These are phyloP conservation scores for Thielaviopsis ethacetica DNA, from an alignment of 2,329 filamentous ascomycete genomes.

Conservation along the genomic window DNA sequence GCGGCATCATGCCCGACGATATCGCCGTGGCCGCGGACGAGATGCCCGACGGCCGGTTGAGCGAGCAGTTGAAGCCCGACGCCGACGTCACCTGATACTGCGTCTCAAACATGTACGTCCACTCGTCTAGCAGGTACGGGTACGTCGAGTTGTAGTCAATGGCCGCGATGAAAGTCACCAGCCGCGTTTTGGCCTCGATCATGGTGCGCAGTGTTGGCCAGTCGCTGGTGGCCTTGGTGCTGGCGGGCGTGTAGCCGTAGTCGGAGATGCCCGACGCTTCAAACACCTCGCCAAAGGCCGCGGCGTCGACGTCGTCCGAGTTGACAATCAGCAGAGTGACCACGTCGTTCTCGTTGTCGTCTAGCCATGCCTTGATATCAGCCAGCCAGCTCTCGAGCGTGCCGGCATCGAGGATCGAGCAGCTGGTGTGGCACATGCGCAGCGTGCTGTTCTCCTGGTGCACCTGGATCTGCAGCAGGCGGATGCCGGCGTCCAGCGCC, in stretches of 20 bases:
- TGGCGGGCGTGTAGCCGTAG: slow-evolving; percentile 42
- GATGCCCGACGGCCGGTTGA: slow-evolving; percentile 45
- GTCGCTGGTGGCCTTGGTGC: slow-evolving; percentile 23
- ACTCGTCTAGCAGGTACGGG: slow-evolving; percentile 48
- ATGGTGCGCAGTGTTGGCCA: slow-evolving; percentile 62
- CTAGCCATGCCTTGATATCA: slow-evolving; percentile 52
- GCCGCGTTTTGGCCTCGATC: slow-evolving; percentile 45
- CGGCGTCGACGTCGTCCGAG: slow-evolving; percentile 39
- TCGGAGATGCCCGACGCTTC: slow-evolving; percentile 40
- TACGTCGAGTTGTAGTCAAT: slow-evolving; percentile 24
- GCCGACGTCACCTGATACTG: slow-evolving; percentile 45
- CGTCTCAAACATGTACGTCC: slow-evolving; percentile 56
- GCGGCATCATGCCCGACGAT: slow-evolving; percentile 42
- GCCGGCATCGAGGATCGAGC: slow-evolving; percentile 52
- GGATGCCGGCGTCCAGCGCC: slow-evolving; percentile 54
- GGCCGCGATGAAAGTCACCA: slow-evolving; percentile 54
- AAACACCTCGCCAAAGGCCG: slow-evolving; percentile 38
- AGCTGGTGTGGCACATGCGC: slow-evolving; percentile 54
- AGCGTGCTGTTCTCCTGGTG: slow-evolving; percentile 29
- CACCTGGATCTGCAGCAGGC: slow-evolving; percentile 56
- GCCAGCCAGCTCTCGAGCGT: slow-evolving; percentile 45
- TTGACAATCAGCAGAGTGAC: slow-evolving; percentile 62
- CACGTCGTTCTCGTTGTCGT: slow-evolving; percentile 54
- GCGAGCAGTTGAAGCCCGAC: slow-evolving; percentile 53
- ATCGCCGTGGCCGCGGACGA: slow-evolving; percentile 35